A percentile compares a stretch with the other conserved stretches of the same genome.
Evolutionary conservation across 2,329 filamentous ascomycete genomes (phyloP).

Genomic region (Trichothecium sympodiale): DNA sequence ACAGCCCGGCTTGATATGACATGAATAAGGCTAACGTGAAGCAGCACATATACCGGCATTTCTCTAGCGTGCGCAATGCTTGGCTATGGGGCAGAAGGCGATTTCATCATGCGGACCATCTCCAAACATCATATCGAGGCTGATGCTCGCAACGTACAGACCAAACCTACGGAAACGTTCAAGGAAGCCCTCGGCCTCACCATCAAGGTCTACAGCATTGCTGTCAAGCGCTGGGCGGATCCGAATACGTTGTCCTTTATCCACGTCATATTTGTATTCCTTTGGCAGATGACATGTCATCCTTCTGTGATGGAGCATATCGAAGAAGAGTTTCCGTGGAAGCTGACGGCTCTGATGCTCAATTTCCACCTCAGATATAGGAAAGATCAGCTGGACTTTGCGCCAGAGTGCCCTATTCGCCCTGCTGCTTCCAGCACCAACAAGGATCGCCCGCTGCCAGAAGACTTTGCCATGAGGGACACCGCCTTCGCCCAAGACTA

Average conservation of each 20-base stretch:
- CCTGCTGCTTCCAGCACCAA: too few species aligned
- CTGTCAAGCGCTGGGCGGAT: constrained; percentile 42
- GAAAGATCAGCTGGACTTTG: constrained; percentile 32
- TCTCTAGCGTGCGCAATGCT: constrained; percentile 19
- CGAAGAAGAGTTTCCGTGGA: constrained; percentile 41
- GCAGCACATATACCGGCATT: constrained; percentile 22
- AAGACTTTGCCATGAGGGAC: constrained; percentile 58
- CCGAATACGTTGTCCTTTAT: constrained; percentile 50
- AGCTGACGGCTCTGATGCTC: constrained; percentile 23
- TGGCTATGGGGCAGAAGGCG: constrained; percentile 27
- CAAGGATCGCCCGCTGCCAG: constrained; percentile 43
- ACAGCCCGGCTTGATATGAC: not conserved
- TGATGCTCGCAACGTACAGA: constrained; percentile 10
- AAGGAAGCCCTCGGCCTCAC: constrained; percentile 27
- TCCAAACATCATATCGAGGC: constrained; percentile 14
- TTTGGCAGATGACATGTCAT: constrained; percentile 32
- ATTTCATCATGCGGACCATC: constrained; percentile 31
- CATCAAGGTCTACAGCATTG: constrained; percentile 30
- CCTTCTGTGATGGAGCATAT: constrained; percentile 31
- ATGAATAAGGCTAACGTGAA: constrained; percentile 3
- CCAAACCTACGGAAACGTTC: constrained; percentile 16
- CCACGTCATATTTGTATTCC: constrained; percentile 50
- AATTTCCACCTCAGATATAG: constrained; percentile 20
- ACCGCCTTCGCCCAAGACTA: constrained; percentile 49
- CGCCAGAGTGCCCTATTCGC: constrained; percentile 13